Evolutionary conservation across 345 rosid species (phyloP).

Genomic region (Corchorus olitorius): DNA sequence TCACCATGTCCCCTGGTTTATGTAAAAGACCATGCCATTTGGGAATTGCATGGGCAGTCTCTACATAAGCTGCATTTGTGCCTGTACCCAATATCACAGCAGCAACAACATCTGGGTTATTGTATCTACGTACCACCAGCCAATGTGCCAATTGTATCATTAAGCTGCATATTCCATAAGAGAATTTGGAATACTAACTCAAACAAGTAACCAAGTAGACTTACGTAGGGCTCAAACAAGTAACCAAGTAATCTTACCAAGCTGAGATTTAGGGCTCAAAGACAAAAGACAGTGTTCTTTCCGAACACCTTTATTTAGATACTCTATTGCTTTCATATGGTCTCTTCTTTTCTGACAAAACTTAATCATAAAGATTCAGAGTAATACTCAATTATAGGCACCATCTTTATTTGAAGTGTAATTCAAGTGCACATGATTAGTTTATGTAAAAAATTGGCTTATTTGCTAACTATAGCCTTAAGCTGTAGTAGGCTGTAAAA

Average conservation of each 20-base stretch:
- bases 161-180: constrained; percentile 50
- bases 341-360: no score
- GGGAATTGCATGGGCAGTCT: constrained; percentile 74
- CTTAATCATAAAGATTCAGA: no score
- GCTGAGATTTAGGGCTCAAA: no score
- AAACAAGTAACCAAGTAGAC: not conserved
- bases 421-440: not conserved
- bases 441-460: not conserved
- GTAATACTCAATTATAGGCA: no score
- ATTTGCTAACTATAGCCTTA: not conserved
- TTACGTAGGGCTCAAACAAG: no score
- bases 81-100: constrained; percentile 95
- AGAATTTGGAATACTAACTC: constrained; percentile 14
- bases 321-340: no score
- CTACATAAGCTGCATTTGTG: constrained; percentile 90
- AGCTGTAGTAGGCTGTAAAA: no score
- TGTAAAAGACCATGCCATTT: constrained; percentile 87
- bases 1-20: constrained; percentile 83
- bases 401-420: no score
- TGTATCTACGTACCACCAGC: constrained; percentile 77
- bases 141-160: constrained; percentile 88
- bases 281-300: no score
- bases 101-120: constrained; percentile 62
- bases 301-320: no score
- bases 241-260: no score